These are phyloP conservation scores for Lasiodiplodia hormozganensis DNA, from an alignment of 2,329 filamentous ascomycete genomes.

Conservation along the genomic window DNA sequence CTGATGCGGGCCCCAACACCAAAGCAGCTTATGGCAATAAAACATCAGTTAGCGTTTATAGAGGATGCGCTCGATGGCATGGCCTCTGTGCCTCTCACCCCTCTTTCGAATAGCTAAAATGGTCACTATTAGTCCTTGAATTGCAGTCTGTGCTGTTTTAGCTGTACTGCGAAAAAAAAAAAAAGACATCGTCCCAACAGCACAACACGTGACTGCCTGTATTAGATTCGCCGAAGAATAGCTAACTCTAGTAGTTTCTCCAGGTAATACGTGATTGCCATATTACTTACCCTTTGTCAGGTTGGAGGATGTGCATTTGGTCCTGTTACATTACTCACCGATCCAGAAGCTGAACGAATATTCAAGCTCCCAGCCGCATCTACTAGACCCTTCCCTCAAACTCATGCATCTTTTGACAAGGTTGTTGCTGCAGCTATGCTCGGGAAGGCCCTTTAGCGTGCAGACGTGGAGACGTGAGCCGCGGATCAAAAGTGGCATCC, in stretches of 20 bases:
- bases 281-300: too few relatives aligned
- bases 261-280: too few relatives aligned
- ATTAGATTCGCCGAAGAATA: too few relatives aligned
- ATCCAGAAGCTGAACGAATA: background rate
- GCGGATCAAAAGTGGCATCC: background rate
- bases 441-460: background rate
- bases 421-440: background rate
- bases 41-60: background rate
- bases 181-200: too few relatives aligned
- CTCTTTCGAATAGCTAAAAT: background rate
- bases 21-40: background rate
- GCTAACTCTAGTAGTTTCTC: too few relatives aligned
- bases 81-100: background rate
- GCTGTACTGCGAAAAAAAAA: too few relatives aligned
- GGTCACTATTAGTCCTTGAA: background rate
- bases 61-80: background rate
- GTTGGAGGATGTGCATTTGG: too few relatives aligned
- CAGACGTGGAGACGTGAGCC: background rate
- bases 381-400: background rate
- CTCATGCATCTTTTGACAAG: background rate
- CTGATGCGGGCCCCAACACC: background rate
- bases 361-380: background rate
- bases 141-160: too few relatives aligned
- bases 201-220: too few relatives aligned
- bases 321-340: too few relatives aligned